Evolutionary conservation across 1,284 basidiomycete species (phyloP), one percentile per base, ranked within the genome.

Genomic region (Ceratobasidium sp.): DNA sequence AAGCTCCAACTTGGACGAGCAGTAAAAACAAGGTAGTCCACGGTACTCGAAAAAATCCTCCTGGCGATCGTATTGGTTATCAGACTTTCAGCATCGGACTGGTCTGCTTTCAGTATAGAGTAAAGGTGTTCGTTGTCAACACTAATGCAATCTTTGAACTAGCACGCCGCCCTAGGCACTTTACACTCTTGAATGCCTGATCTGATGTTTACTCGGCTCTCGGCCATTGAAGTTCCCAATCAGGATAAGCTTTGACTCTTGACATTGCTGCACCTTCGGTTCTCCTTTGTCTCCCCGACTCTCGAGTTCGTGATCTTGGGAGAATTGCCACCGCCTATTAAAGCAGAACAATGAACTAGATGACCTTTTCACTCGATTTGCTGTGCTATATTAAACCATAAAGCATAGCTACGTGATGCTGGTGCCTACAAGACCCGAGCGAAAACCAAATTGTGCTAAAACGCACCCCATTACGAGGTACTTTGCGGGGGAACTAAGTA

Each of bases 381-480:
- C 64, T 66, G 64, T 66, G 64, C 50, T 66, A 66, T 44, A 66
- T 66, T 66, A 66, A 66, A 27, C 64, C n/a, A 10, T 33, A 18
- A 66, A 23, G 64, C 44, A 66, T 50, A 33, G 64, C 16, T 60
- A 35, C n/a, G 46, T 16, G 35, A 50, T 30, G 23, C 5, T 33
- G n/a, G 18, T 33, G 12, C 27, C 33, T 27, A 23, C 64, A 44
- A 66, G 14, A 50, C 3, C 50, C 16, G n/a, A 30, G 48, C 64
- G 30, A 60, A 66, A 66, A 5, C n/a, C n/a, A n/a, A n/a, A n/a
- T 44, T 7, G 44, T 33, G 10, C 50, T 66, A 41, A 44, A 66
- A 66, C 64, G 1, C 46, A 8, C 46, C 44, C 46, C 27, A 27
- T 35, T n/a, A 66, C 8, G 8, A 38, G 38, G 38, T 38, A 35